Evolutionary conservation across 2,329 filamentous ascomycete species (phyloP), one percentile per base, ranked within the genome.

Genomic region (Fusarium continuum): DNA sequence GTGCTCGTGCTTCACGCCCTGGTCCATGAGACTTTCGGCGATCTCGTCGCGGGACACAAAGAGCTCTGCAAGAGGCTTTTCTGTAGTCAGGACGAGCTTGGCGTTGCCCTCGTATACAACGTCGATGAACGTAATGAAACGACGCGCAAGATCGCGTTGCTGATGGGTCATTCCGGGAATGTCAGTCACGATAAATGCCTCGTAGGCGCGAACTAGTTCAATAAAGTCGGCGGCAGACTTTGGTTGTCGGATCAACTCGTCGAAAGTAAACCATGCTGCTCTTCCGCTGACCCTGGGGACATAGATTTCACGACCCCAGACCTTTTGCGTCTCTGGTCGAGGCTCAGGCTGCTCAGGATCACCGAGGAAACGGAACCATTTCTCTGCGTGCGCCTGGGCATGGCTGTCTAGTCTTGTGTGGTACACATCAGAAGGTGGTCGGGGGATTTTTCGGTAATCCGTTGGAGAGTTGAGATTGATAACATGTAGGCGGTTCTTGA

Each of bases 91-190:
- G 14, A 98, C 94, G 8, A 99, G 85, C 78, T 97, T 98, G n/a
- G 93, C 93, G 76, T 94, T 86, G 23, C 84, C 83, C 77, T 99
- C 95, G 73, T 99, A 99, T 5, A 97, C 90, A 6, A 95, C 94
- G 74, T 99, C 95, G 65, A 99, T 92, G 70, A 99, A 97, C 0
- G 94, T 99, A 75, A 99, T 99, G 77, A 99, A 97, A 6, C 95
- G 85, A 11, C 95, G 83, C 0, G 95, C 95, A 32, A 97, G 83
- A 78, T 99, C 95, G 17, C 95, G 87, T 72, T 93, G 88, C 50
- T 87, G 87, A 65, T 92, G 86, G 34, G 90, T 95, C 95, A 99
- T 98, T 6, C 90, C 91, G 0, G 95, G 95, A 2, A 98, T 88
- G 46, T 93, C 91, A 0, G 93, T 97, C 9, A 99, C 86, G 64